Base-by-base conservation (phyloP, 1,284 basidiomycete species). In the Pseudozyma flocculosa region DNA sequence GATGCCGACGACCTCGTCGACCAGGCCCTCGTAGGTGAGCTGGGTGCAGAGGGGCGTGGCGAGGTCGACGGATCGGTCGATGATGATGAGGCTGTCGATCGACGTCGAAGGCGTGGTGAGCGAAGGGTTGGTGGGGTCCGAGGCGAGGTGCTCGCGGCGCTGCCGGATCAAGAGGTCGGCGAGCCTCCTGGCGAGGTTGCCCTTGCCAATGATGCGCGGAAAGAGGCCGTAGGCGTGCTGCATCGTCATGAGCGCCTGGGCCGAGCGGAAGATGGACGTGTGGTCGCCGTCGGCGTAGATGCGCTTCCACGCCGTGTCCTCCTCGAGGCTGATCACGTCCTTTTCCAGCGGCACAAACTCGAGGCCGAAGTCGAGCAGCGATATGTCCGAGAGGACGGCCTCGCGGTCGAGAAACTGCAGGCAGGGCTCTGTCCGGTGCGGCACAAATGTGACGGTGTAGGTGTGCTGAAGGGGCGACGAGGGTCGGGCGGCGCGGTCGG, bases 11-110 rank as follows among this genome's bases (percentile, higher is more conserved):
- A 92, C 82, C 77, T 98, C 95, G 72, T 98, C 94, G n/a, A 97
- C 83, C 40, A 99, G 86, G 17, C 95, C 95, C 77, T 96, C 88
- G 72, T 97, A 99, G 0, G 95, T 99, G 49, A 98, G 82, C 74
- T 98, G 94, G 1, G 94, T 98, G 42, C 94, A 86, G 48, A 98
- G 83, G 1, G 94, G 92, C 0, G 94, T 96, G 48, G 95, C 87
- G 86, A 96, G 89, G 77, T 98, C 95, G n/a, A 90, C 86, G 40
- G 87, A 85, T 45, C 95, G 85, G 78, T 99, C 95, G 50, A 98
- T 73, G 39, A 98, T 84, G 64, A 98, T 86, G 52, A 98, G 80
- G 19, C 86, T 87, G 76, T 99, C 95, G 50, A 98, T 84, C 19
- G 77, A 61, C n/a, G 73, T 69, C 38, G 67, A 71, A 9, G 68